These are phyloP conservation scores for Stereum hirsutum DNA, from an alignment of 1,284 basidiomycete genomes.

Conservation along the genomic window DNA sequence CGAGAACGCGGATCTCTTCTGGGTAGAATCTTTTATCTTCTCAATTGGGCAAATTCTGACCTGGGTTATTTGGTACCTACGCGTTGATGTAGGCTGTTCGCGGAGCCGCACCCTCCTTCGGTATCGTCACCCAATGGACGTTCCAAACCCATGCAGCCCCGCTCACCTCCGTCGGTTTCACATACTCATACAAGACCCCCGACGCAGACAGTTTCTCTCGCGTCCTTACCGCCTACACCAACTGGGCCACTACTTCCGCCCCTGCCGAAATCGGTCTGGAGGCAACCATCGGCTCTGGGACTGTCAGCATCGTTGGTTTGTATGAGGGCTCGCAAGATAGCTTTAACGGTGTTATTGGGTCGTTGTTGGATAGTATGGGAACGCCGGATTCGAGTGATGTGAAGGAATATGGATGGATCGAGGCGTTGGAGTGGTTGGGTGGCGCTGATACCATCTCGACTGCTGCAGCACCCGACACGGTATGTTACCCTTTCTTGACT, in stretches of 20 bases:
- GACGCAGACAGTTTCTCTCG: neutral
- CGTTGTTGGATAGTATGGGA: neutral
- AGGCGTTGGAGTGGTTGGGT: neutral
- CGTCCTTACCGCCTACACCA: neutral
- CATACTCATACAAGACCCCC: neutral
- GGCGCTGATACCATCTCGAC: too few relatives aligned
- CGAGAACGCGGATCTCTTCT: neutral
- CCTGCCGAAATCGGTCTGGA: neutral
- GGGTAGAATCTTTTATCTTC: too few relatives aligned
- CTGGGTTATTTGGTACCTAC: too few relatives aligned
- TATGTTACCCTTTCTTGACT: too few relatives aligned
- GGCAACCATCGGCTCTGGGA: neutral
- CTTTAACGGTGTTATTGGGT: too few relatives aligned
- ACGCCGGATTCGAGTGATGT: too few relatives aligned
- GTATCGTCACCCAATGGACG: neutral
- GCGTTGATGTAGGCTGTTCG: neutral
- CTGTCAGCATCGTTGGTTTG: neutral
- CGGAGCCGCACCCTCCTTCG: neutral
- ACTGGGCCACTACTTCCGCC: neutral
- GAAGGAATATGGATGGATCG: too few relatives aligned
- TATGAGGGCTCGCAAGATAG: too few relatives aligned
- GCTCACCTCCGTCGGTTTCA: neutral
- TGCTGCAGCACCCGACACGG: too few relatives aligned
- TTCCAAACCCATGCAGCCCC: neutral
- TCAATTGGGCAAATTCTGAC: too few relatives aligned